phyloP scores from a whole-genome alignment of 2,329 filamentous ascomycete genomes.

The Drechslerella dactyloides region DNA sequence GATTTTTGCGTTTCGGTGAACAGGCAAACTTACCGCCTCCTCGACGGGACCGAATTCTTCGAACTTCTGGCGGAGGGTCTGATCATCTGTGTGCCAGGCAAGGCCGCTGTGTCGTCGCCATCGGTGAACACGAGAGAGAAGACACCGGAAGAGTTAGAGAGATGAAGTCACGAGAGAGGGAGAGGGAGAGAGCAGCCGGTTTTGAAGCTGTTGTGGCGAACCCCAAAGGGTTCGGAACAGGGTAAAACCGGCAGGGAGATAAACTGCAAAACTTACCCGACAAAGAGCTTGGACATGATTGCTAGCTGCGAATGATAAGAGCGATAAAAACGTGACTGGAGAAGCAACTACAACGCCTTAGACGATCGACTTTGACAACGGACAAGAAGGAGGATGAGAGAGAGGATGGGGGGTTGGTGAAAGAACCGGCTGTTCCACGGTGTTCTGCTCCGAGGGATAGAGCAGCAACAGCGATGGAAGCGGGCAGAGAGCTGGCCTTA shows the following conservation, averaged over 20 bases:
- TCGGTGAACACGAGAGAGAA: conserved; percentile 12
- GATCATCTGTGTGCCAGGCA: conserved; percentile 95
- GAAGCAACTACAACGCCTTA: conserved; percentile 52
- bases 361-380: conserved; percentile 42
- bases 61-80: conserved; percentile 86
- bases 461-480: conserved; percentile 44
- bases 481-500: conserved; percentile 46
- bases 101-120: conserved; percentile 72
- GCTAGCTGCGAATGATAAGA: conserved; percentile 50
- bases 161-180: conserved; percentile 12
- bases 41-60: conserved; percentile 88
- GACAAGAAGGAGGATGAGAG: conserved; percentile 27
- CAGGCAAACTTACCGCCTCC: conserved; percentile 78
- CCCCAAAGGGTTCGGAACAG: conserved; percentile 30
- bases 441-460: conserved; percentile 42
- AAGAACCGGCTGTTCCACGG: conserved; percentile 40
- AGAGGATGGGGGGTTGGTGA: conserved; percentile 41
- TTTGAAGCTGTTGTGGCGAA: conserved; percentile 29
- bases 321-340: conserved; percentile 52
- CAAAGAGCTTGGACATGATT: conserved; percentile 51
- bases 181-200: conserved; percentile 20
- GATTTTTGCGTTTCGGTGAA: conserved; percentile 45
- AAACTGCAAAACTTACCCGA: conserved; percentile 50
- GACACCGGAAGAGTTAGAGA: conserved; percentile 44
- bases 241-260: conserved; percentile 49